Evolutionary conservation across 352 stramenopile species (phyloP).

Genomic region (Phytophthora hibernalis): DNA sequence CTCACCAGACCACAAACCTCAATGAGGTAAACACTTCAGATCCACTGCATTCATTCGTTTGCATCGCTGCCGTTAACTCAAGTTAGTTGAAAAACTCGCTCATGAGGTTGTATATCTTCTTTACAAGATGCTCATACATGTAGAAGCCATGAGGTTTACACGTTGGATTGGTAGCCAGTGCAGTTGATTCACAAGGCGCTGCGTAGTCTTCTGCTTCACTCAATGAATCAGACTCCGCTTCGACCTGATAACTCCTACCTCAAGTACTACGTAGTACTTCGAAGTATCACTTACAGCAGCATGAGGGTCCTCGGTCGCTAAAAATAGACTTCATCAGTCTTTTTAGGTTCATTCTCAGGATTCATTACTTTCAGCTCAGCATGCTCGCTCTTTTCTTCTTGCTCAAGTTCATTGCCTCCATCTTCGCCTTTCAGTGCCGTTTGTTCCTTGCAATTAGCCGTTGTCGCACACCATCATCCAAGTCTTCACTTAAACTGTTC

Average conservation of each 20-base stretch:
- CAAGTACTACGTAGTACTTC: too few species aligned
- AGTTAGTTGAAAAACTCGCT: background rate
- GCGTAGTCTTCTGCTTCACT: background rate
- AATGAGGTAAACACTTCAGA: background rate
- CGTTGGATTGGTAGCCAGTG: background rate
- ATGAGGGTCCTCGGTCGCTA: background rate
- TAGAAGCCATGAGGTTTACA: background rate
- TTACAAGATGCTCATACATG: background rate
- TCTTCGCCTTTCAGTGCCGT: background rate
- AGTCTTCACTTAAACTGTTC: background rate
- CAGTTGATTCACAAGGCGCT: background rate
- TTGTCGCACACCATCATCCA: background rate
- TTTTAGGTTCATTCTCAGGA: background rate
- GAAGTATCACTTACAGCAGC: background rate
- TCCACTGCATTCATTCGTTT: background rate
- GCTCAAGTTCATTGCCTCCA: background rate
- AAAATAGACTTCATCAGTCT: background rate
- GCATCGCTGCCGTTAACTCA: background rate
- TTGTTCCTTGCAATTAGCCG: background rate
- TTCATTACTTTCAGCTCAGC: background rate
- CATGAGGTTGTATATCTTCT: background rate
- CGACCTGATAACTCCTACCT: too few species aligned
- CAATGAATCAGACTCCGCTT: background rate
- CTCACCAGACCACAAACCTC: background rate
- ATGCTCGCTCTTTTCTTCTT: background rate